Evolutionary conservation across 2,329 filamentous ascomycete genomes (phyloP).

Genomic region (Seiridium cupressi): DNA sequence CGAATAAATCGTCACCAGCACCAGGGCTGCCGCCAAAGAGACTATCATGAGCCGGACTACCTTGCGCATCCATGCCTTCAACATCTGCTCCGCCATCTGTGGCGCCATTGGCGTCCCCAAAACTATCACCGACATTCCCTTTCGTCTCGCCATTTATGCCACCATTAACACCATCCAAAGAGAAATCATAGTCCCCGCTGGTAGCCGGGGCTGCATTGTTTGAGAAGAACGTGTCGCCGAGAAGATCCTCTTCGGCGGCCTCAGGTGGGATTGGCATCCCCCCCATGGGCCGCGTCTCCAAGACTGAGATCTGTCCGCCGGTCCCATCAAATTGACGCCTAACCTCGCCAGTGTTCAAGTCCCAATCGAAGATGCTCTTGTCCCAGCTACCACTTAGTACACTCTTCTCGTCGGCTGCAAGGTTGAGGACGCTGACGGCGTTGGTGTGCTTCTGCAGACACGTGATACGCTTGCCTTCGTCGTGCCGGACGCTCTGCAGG

Average conservation of each 20-base stretch:
- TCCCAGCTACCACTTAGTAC: conserved; percentile 96
- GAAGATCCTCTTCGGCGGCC: conserved; percentile 54
- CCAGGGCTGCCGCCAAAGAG: conserved; percentile 76
- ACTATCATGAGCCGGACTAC: conserved; percentile 71
- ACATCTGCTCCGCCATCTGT: conserved; percentile 13
- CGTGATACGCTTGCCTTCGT: conserved; percentile 87
- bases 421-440: conserved; percentile 81
- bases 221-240: conserved; percentile 71
- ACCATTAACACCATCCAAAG: conserved; percentile 30
- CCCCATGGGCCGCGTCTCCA: conserved; percentile 80
- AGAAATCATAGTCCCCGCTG: conserved; percentile 47
- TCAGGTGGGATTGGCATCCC: conserved; percentile 74
- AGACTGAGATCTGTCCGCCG: conserved; percentile 80
- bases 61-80: conserved; percentile 49
- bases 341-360: conserved; percentile 80
- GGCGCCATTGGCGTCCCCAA: conserved; percentile 16
- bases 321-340: conserved; percentile 74
- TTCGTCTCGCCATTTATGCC: conserved; percentile 30
- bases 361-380: conserved; percentile 92
- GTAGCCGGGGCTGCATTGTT: conserved; percentile 65
- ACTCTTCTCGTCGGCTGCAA: conserved; percentile 82
- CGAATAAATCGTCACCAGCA: conserved; percentile 78
- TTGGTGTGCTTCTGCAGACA: conserved; percentile 82
- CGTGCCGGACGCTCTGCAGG: conserved; percentile 86
- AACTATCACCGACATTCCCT: neutral